A percentile compares a stretch with the other conserved stretches of the same genome.
Conservation (phyloP, 805 yeast species). For the Cyberlindnera nakhonratchasimensis region DNA sequence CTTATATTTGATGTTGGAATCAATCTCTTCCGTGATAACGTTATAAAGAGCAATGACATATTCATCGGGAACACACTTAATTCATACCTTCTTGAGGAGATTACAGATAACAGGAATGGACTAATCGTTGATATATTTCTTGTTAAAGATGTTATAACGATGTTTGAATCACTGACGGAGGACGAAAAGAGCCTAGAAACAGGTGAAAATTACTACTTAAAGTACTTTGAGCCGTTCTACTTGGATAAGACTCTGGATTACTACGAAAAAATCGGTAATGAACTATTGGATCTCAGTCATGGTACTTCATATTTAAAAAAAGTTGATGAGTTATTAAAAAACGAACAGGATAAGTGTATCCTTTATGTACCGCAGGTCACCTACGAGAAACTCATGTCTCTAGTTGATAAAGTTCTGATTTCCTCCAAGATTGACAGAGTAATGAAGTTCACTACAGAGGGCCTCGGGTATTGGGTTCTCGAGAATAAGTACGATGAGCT, state of each 20-base stretch:
- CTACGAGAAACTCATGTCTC: slow-evolving; percentile 46
- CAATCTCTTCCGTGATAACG: slow-evolving; percentile 55
- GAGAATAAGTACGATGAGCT: slow-evolving; percentile 44
- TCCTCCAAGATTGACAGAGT: slow-evolving; percentile 54
- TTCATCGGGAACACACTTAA: slow-evolving; percentile 51
- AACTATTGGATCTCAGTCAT: slow-evolving; percentile 39
- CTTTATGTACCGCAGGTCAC: slow-evolving; percentile 54
- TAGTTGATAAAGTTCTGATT: slow-evolving; percentile 59
- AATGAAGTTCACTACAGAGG: slow-evolving; percentile 49
- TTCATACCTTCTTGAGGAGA: slow-evolving; percentile 48
- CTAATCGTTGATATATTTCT: slow-evolving; percentile 53
- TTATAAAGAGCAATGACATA: slow-evolving; percentile 48
- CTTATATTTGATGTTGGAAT: slow-evolving; percentile 73
- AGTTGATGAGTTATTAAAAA: slow-evolving; percentile 50
- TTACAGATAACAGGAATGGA: slow-evolving; percentile 54
- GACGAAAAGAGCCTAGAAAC: slow-evolving; percentile 33
- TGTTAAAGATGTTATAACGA: slow-evolving; percentile 57
- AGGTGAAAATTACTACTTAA: slow-evolving; percentile 60
- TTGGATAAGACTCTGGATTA: slow-evolving; percentile 51
- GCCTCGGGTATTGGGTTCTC: slow-evolving; percentile 54
- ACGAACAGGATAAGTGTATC: slow-evolving; percentile 56
- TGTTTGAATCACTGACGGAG: slow-evolving; percentile 67
- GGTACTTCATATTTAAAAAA: slow-evolving; percentile 56
- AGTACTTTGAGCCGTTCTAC: slow-evolving; percentile 64
- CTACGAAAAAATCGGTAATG: slow-evolving; percentile 46